Conservation (phyloP, 2,329 filamentous ascomycete genomes). For the Xylaria sp. region DNA sequence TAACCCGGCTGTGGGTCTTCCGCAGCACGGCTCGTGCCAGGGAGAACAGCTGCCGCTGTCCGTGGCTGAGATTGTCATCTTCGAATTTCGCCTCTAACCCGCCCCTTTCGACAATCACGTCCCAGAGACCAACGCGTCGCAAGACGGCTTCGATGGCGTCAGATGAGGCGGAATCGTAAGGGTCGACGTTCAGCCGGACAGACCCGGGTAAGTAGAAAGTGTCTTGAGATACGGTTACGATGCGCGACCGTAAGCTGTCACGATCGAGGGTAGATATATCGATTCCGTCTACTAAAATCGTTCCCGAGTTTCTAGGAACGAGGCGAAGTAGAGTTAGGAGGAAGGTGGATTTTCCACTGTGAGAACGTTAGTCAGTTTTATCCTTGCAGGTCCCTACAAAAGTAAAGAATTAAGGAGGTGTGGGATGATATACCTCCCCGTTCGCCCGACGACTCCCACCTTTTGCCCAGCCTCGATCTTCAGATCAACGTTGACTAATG, state of each 20-base stretch:
- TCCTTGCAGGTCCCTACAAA: too few relatives aligned
- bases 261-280: not conserved
- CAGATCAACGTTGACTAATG: too few relatives aligned
- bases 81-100: not conserved
- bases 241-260: not conserved
- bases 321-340: not conserved
- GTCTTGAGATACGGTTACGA: not conserved
- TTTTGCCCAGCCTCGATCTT: too few relatives aligned
- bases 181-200: not conserved
- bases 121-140: not conserved
- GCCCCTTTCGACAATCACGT: not conserved
- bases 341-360: not conserved
- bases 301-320: not conserved
- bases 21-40: slow-evolving; percentile 10
- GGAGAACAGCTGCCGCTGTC: slow-evolving; percentile 10
- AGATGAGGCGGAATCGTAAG: not conserved
- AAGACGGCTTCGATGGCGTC: not conserved
- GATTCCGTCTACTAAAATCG: not conserved
- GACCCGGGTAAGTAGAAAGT: not conserved
- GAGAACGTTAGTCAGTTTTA: too few relatives aligned
- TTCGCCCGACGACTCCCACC: too few relatives aligned
- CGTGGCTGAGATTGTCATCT: not conserved
- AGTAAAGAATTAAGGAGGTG: too few relatives aligned
- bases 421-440: too few relatives aligned
- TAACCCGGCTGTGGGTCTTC: too few relatives aligned